phyloP scores from a whole-genome alignment of 139 green algal genomes.

The Chlorella ohadii region DNA sequence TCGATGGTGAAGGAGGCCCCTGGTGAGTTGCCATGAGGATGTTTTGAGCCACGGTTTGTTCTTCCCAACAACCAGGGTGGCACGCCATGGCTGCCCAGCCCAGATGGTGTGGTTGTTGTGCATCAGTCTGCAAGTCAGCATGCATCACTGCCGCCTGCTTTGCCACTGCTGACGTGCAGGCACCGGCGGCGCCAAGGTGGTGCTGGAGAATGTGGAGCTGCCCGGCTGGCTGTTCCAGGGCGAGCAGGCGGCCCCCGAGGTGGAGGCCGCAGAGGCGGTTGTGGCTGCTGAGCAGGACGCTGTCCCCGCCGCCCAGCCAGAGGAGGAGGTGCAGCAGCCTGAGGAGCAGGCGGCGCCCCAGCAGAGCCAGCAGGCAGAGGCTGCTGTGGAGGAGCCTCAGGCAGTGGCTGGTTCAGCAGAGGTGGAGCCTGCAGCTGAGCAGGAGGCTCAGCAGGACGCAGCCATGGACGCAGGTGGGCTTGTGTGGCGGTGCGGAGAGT shows the following conservation, averaged over 20 bases:
- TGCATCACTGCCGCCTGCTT: background rate
- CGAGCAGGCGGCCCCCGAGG: conserved; percentile 4
- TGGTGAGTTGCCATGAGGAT: background rate
- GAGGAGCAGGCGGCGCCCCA: background rate
- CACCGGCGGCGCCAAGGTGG: background rate
- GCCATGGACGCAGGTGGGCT: background rate
- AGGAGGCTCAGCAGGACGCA: background rate
- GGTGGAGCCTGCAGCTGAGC: background rate
- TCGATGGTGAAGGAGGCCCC: conserved; percentile 27
- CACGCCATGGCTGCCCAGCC: background rate
- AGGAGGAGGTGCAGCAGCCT: background rate
- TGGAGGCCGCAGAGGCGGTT: background rate
- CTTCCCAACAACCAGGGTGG: too few relatives aligned
- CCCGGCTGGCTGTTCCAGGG: conserved; percentile 44
- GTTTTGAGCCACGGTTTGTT: too few relatives aligned
- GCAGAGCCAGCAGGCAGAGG: conserved; percentile 4
- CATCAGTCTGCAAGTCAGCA: background rate
- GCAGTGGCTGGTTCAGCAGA: background rate
- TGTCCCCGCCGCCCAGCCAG: background rate
- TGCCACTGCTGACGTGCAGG: background rate
- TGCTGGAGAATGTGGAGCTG: conserved; percentile 46
- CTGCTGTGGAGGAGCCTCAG: background rate
- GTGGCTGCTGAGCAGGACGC: background rate
- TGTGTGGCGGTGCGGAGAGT: too few relatives aligned
- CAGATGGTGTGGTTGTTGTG: background rate